A percentile compares a stretch with the other conserved stretches of the same genome.
These are phyloP conservation scores for Smittium mucronatum DNA, from an alignment of 371 early-diverging fungal genomes.

Conservation along the genomic window DNA sequence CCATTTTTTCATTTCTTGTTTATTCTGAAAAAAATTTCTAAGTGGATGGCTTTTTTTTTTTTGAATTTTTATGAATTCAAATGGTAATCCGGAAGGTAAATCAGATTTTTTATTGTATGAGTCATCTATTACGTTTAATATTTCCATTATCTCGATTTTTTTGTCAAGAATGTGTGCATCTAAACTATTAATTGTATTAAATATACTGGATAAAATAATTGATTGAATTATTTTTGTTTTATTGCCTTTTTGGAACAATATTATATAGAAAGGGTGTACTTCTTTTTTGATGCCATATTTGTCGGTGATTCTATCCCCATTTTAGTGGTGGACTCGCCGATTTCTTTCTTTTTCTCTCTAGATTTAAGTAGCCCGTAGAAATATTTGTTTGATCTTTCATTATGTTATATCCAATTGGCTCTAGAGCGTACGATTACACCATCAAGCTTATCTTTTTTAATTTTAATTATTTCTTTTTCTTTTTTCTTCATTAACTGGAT, in stretches of 20 bases:
- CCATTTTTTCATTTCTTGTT: background rate
- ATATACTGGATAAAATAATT: background rate
- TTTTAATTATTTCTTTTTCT: background rate
- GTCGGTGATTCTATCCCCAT: background rate
- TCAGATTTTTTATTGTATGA: conserved; percentile 11
- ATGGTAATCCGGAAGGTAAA: conserved; percentile 12
- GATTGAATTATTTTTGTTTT: background rate
- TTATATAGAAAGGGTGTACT: background rate
- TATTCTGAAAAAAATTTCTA: background rate
- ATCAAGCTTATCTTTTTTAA: background rate
- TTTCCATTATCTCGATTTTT: conserved; percentile 4
- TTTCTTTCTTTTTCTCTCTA: conserved; percentile 5
- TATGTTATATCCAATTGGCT: conserved; percentile 2
- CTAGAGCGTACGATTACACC: background rate
- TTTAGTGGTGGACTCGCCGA: background rate
- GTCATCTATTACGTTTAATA: background rate
- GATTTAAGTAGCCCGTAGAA: conserved; percentile 10
- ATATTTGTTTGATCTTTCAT: conserved; percentile 10
- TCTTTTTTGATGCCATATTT: background rate
- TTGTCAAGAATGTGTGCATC: conserved; percentile 1
- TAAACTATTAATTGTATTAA: background rate
- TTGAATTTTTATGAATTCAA: conserved; percentile 10
- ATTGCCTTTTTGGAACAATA: conserved; percentile 6
- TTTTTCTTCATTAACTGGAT: background rate
- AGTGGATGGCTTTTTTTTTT: background rate